Evolutionary conservation across 768 basidiomycete genomes (phyloP), one percentile per base, ranked within the genome.

Genomic region (Mycena albidolilacea): DNA sequence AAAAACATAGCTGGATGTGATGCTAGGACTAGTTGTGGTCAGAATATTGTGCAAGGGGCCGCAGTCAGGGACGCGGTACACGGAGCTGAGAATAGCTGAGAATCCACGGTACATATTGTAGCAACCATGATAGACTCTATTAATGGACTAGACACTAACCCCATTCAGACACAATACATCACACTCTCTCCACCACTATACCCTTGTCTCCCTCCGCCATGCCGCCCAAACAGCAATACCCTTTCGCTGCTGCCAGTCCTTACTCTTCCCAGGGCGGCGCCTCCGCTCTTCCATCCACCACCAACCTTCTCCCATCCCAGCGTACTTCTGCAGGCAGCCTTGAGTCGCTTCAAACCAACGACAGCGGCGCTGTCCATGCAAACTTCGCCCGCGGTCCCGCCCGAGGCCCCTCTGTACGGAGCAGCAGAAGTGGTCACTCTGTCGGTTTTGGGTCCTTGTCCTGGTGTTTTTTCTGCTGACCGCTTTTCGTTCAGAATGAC

Each of bases 261-360:
- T 67, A 60, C 66, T 72, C 77, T 23, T 73, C 52, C 14, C 62
- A 64, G 81, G 82, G 80, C 67, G 78, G 14, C 67, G 78, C 80
- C 59, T 81, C 81, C 70, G 80, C 83, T 72, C 84, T 89, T 12
- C 85, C 86, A 7, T 91, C 91, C 5, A 87, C 88, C 8, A 81
- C 87, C 41, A 89, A 85, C 78, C 88, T 91, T 65, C 39, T 61
- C 21, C 59, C 59, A 23, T 39, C 48, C 37, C 35, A 64, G 63
- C 63, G 63, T 50, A n/a, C 19, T 1, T 52, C 63, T 60, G 64
- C 75, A 35, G 74, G 73, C 71, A 76, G 75, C 60, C 7, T 64
- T 46, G 71, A 75, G 15, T 74, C 76, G 38, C 59, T 72, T n/a
- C 71, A 75, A 41, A 77, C 72, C 61, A 75, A 41, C 78, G 76